phyloP scores from a whole-genome alignment of 139 green algal genomes.

The Tetradesmus obliquus region DNA sequence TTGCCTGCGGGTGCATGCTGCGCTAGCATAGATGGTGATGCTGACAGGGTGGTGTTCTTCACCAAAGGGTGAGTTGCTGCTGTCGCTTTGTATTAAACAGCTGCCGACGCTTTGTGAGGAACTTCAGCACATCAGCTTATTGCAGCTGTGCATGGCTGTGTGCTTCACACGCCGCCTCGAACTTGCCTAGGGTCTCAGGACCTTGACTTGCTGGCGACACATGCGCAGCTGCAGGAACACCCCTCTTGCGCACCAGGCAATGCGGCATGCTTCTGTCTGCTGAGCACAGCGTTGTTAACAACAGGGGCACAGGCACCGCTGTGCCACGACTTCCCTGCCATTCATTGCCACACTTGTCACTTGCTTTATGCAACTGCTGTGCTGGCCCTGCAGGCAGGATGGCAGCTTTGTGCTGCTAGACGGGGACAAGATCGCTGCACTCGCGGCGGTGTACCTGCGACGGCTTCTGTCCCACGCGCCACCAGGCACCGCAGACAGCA shows the following conservation, averaged over 20 bases:
- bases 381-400: not conserved
- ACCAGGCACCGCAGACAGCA: constrained; percentile 5
- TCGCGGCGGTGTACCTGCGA: constrained; percentile 78
- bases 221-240: too few relatives aligned
- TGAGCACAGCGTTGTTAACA: too few relatives aligned
- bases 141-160: too few relatives aligned
- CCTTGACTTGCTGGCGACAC: too few relatives aligned
- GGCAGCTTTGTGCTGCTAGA: constrained; percentile 83
- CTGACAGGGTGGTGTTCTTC: constrained; percentile 98
- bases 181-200: too few relatives aligned
- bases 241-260: too few relatives aligned
- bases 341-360: not conserved
- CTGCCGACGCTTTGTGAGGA: too few relatives aligned
- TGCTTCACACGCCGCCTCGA: too few relatives aligned
- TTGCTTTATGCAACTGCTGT: not conserved
- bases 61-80: constrained; percentile 28
- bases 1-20: constrained; percentile 38
- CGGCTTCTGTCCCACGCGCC: constrained; percentile 74
- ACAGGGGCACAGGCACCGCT: not conserved
- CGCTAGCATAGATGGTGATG: constrained; percentile 93
- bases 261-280: too few relatives aligned
- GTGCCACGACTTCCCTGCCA: not conserved
- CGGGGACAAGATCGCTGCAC: constrained; percentile 93
- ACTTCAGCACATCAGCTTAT: too few relatives aligned
- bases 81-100: not conserved